Evolutionary conservation across 495 filamentous ascomycete genomes (phyloP).

Genomic region (Aspergillus haitiensis): DNA sequence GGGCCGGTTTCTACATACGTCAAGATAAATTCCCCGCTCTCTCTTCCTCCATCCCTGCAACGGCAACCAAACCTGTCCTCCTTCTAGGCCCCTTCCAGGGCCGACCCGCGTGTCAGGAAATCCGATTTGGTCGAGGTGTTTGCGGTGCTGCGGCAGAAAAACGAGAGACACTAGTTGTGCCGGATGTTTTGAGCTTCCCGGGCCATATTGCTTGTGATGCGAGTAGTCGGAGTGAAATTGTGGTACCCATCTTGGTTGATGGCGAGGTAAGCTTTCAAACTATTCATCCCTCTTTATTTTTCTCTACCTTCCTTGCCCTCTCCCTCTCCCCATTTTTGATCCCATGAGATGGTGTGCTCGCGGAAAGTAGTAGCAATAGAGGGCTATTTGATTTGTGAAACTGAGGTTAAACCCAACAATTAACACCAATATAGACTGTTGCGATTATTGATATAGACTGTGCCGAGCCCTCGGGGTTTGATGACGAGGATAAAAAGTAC

Average conservation of each 20-base stretch:
- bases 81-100: constrained; percentile 89
- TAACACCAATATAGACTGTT: constrained; percentile 54
- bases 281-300: constrained; percentile 9
- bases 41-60: constrained; percentile 25
- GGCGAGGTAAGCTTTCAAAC: constrained; percentile 49
- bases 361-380: neutral
- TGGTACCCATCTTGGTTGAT: constrained; percentile 71
- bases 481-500: constrained; percentile 66
- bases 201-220: constrained; percentile 92
- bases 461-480: constrained; percentile 67
- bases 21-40: constrained; percentile 55
- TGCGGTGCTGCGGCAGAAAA: constrained; percentile 75
- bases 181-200: constrained; percentile 73
- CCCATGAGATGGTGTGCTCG: neutral
- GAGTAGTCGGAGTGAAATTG: constrained; percentile 82
- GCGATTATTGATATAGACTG: constrained; percentile 92
- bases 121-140: constrained; percentile 75
- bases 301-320: constrained; percentile 8
- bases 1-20: constrained; percentile 89
- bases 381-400: neutral
- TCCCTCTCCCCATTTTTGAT: neutral
- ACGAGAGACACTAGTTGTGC: constrained; percentile 65
- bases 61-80: constrained; percentile 42
- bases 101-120: constrained; percentile 84
- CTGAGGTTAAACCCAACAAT: too few relatives aligned